Evolutionary conservation across 2,329 filamentous ascomycete genomes (phyloP), one percentile per base, ranked within the genome.

Genomic region (Sporothrix luriei): DNA sequence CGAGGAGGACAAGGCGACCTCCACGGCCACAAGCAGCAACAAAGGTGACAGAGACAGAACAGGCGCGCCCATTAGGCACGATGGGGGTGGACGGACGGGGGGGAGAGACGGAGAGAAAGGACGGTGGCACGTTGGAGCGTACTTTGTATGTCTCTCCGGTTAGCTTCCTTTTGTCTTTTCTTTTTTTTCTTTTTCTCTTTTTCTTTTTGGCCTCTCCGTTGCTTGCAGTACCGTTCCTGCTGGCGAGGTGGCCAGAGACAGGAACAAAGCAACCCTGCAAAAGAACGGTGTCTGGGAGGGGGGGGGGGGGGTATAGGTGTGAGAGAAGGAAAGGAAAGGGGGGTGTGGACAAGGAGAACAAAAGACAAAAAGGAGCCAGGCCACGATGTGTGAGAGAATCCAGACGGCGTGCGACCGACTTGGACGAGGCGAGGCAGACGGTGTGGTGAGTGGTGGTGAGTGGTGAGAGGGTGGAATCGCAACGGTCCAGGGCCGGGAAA

Each of bases 51-150:
- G 21, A 40, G 29, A 61, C 64, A 54, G 49, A 6, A 61, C 43
- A 48, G 46, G 43, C 51, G 51, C 59, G 61, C 59, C 62, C 69
- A 64, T 70, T 43, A 70, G 68, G 69, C 69, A 66, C 51, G 46
- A 57, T 16, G 49, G 13, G 21, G 48, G 49, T 29, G 29, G 6
- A 19, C 5, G 26, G 29, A 29, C 19, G 26, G n/a, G 16, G 49
- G 46, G 49, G 29, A 49, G 65, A 51, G 29, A 48, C 48, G 64
- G 64, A 21, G 40, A 33, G 40, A 43, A 52, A n/a, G 48, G 46
- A 40, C 61, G 19, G 43, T 24, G 21, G 48, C 46, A 38, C 43
- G 62, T 65, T 33, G 46, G n/a, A 48, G 61, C 49, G 43, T n/a
- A n/a, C n/a, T n/a, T n/a, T n/a, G n/a, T 49, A 38, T 62, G 57